Base-by-base conservation (phyloP, 805 yeast genomes). In the Candida wancherniae region DNA sequence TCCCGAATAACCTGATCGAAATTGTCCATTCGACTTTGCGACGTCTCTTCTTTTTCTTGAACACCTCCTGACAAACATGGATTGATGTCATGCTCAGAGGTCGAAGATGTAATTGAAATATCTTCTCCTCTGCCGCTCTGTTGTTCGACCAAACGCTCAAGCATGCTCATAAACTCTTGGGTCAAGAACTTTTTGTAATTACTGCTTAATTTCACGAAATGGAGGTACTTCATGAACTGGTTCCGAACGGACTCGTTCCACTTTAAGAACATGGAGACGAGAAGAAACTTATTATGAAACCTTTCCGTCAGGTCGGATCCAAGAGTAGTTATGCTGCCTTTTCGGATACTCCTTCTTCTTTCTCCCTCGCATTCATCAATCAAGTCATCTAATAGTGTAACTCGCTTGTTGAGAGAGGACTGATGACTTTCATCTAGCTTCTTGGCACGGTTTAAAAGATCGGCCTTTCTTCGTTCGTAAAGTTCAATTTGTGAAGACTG, bases 101-200 rank as follows among this genome's bases (percentile, higher is more conserved):
- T 4, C 9, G 45, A 34, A 3, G 41, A 18, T 4, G 15, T 24
- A 8, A 40, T 21, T 0, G 47, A 40, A n/a, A 26, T 28, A 1
- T 16, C 36, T 45, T 80, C 86, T 45, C 83, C 92, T 23, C 80
- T 11, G 69, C 21, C 14, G 5, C 34, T 40, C 12, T 36, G 38
- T 18, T 34, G 42, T 11, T 51, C 53, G 23, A 63, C 55, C 2
- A 63, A 44, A 3, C 53, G 58, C 22, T 61, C 61, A 10, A 66
- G 46, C 14, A 61, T 49, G 6, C 47, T 35, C 16, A 66, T 53
- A 4, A 64, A 50, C 19, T 58, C 67, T 37, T 52, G 57, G 4
- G 64, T 53, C 26, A 64, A 36, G 29, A 55, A 63, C 29, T 57
- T 57, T 17, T 37, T 30, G 27, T 60, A 41, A 19, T 42, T 42